Evolutionary conservation across 2,329 filamentous ascomycete species (phyloP), one percentile per base, ranked within the genome.

Genomic region (Monosporascus sp.): DNA sequence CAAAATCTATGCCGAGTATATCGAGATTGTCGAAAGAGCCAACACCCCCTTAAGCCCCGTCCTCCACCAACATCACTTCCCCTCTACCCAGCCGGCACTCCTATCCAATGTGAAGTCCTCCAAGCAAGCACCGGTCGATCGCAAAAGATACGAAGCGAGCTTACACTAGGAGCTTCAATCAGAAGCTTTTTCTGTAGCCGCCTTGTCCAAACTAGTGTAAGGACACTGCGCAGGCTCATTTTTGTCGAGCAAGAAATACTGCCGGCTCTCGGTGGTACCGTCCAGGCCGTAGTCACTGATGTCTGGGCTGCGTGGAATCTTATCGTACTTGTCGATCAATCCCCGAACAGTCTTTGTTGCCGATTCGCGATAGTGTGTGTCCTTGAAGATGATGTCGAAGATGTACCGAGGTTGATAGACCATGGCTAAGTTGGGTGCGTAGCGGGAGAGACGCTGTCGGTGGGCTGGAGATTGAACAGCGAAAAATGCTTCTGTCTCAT

Each of bases 351-450:
- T 47, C 18, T 47, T 47, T 20, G 44, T 47, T 17, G 44, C 44
- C 44, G 44, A 47, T 26, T 47, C 44, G 14, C n/a, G 44, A 47
- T 47, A 47, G 22, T 17, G 22, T 20, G 44, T 26, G 44, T 47
- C 44, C 22, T 47, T 47, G 44, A 47, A 47, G 44, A 47, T 47
- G 44, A 47, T 22, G 28, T 47, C 44, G 44, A 47, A 47, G 22
- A 47, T 47, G 22, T 47, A 47, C 22, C 44, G 17, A 26, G 44
- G 44, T 17, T 47, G 44, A 26, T 47, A 47, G 20, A 47, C 44
- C 44, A 47, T 47, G 17, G 44, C 44, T 17, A 47, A 47, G 17
- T 47, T 47, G 17, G 17, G 20, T 26, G 44, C 44, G 44, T 26
- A 24, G 17, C 44, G 44, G 22, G 44, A 47, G 6, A 47, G 44